Conservation (phyloP, 2,329 filamentous ascomycete genomes). For the Geosmithia flava region DNA sequence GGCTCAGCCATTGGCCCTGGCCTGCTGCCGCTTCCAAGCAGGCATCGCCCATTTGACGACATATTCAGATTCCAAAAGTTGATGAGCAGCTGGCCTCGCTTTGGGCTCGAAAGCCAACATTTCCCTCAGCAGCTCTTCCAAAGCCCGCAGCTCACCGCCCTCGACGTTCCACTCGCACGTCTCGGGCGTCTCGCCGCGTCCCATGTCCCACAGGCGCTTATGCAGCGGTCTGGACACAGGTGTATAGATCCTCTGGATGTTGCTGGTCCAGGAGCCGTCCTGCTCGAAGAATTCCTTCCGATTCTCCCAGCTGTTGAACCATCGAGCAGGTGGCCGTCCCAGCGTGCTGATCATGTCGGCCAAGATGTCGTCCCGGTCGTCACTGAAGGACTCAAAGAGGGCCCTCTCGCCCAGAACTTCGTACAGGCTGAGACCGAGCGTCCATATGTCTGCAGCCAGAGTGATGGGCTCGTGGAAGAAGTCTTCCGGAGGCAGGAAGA, state of each 20-base stretch:
- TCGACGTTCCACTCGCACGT: constrained; percentile 5
- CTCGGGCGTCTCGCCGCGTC: constrained; percentile 5
- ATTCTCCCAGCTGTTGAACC: constrained; percentile 10
- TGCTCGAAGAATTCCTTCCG: constrained; percentile 6
- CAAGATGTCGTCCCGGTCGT: constrained; percentile 9
- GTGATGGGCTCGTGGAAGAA: constrained; percentile 10
- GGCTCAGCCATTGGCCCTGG: background rate
- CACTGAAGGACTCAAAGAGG: constrained; percentile 9
- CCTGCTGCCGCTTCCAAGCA: constrained; percentile 1
- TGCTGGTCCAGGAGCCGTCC: constrained; percentile 4
- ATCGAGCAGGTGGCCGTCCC: constrained; percentile 8
- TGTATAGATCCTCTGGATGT: constrained; percentile 3
- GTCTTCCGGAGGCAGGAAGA: constrained; percentile 10
- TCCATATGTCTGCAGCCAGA: constrained; percentile 10
- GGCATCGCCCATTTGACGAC: constrained; percentile 6
- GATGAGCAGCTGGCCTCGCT: constrained; percentile 3
- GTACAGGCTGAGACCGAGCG: constrained; percentile 10
- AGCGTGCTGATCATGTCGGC: constrained; percentile 10
- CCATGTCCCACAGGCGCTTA: constrained; percentile 7
- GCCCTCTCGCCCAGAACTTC: constrained; percentile 9
- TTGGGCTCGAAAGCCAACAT: constrained; percentile 5
- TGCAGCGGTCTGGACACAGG: constrained; percentile 6
- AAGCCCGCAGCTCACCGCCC: constrained; percentile 5
- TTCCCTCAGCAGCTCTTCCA: constrained; percentile 4
- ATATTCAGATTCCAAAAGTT: constrained; percentile 6